Evolutionary conservation across 192 early-diverging fungal genomes (phyloP), one percentile per base, ranked within the genome.

Genomic region (Backusella sp.): DNA sequence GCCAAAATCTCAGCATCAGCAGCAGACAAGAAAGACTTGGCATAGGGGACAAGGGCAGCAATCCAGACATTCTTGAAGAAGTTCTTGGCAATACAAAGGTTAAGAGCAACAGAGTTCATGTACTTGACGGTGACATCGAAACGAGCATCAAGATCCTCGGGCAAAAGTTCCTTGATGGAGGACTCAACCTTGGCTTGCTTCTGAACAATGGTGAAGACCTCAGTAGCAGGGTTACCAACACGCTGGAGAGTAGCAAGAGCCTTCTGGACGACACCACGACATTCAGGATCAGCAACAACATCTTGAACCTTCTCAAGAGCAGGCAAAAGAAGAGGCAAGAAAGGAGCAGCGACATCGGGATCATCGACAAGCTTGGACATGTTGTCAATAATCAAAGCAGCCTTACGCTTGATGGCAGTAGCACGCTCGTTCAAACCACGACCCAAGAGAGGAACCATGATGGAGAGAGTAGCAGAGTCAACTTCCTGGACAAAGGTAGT

Each of bases 281-380:
- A 87, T 77, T 95, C 94, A 34, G 94, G 94, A 80, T 92, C 91
- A 79, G 91, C 89, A 74, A 87, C 88, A 49, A 91, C 87, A 75
- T 95, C 92, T 73, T 91, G 87, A 75, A 92, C 90, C 76, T 90
- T 88, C 68, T 94, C 90, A 77, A 95, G 82, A 84, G 90, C 91
- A 62, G 94, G 94, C 73, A 94, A 82, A 53, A 95, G 85, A 66
- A 87, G 81, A 75, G 92, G 92, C 84, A 95, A 84, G 90, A 95
- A 95, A 77, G 91, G 92, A 76, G 88, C 86, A 67, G 92, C 92
- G 75, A 92, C 90, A 78, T 88, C 86, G 69, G 94, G 92, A 86
- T 94, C 88, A 82, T 94, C 91, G 73, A 94, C 92, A 68, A 95
- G 88, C 86, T 94, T 95, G 84, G 91, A 93, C 94, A 95, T 95